These are phyloP conservation scores for Pyracantha coccinea DNA, from an alignment of 331 rosid genomes.

Conservation along the genomic window DNA sequence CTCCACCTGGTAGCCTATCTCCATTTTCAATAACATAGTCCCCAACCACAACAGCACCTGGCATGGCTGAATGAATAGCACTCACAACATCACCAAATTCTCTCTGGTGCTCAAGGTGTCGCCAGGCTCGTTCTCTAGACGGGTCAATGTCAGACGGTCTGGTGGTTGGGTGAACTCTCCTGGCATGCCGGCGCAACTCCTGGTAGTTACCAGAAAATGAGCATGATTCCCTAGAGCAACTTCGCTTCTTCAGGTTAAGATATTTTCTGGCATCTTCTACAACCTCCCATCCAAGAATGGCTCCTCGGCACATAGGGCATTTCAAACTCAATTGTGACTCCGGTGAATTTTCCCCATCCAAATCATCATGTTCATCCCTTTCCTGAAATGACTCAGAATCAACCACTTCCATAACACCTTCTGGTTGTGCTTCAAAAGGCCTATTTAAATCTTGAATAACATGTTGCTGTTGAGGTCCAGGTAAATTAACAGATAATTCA, in stretches of 20 bases:
- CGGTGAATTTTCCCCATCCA: conserved; percentile 51
- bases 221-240: conserved; percentile 85
- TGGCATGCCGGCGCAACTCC: conserved; percentile 84
- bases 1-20: conserved; percentile 51
- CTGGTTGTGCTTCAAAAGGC: conserved; percentile 45
- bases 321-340: conserved; percentile 52
- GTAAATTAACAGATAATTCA: conserved; percentile 55
- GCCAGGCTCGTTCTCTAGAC: conserved; percentile 74
- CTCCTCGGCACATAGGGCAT: conserved; percentile 86
- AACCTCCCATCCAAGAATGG: conserved; percentile 75
- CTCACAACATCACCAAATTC: conserved; percentile 88
- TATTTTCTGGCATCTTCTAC: conserved; percentile 75
- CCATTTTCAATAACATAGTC: conserved; percentile 86
- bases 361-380: conserved; percentile 54
- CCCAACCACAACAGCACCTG: conserved; percentile 78
- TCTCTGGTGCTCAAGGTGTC: conserved; percentile 72
- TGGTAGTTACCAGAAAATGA: conserved; percentile 75
- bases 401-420: conserved; percentile 54
- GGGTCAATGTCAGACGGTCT: conserved; percentile 77
- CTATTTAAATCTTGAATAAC: conserved; percentile 60
- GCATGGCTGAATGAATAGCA: conserved; percentile 85
- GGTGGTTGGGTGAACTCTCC: conserved; percentile 76
- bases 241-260: conserved; percentile 78
- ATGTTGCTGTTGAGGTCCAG: conserved; percentile 51
- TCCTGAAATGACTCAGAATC: conserved; percentile 70